Evolutionary conservation across 2,329 filamentous ascomycete species (phyloP), one percentile per base, ranked within the genome.

Genomic region (Thermochaetoides dissita): DNA sequence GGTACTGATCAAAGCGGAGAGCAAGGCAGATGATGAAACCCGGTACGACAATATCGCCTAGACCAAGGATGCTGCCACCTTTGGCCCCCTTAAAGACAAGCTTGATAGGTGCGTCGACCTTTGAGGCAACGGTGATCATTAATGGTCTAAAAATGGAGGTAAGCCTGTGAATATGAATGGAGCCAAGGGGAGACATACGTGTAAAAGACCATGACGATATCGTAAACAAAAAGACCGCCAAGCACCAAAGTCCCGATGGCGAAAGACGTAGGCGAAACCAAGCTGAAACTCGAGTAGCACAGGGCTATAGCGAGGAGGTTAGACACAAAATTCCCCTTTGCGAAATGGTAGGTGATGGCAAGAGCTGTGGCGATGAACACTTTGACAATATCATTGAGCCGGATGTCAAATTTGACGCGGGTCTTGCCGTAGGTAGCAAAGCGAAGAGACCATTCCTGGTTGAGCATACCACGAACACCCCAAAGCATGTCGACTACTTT

Each of bases 21-120:
- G 88, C 85, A 35, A 95, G 72, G 1, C 76, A 85, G 48, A 96
- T 81, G 63, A 95, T 80, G 55, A 96, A 86, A 7, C 89, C 91
- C 0, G 89, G 89, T 3, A 98, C 69, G 1, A 94, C 84, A 44
- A 98, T 84, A 56, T 98, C 89, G n/a, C 89, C 89, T 0, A 96
- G 71, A 0, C 89, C 89, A 7, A 98, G 77, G 73, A 96, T 94
- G 41, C 84, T 75, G 29, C 67, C 64, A 24, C 80, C 78, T n/a
- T 73, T 71, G 2, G 83, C 79, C 2, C 68, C 64, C 17, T 68
- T 60, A 48, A 94, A 93, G 6, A 91, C 72, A 7, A 98, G 74
- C 59, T 95, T 96, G 59, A 95, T 91, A 0, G 89, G 91, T 0
- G 89, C 84, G 51, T 98, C 89, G 28, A 98, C 68, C 34, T 81